Evolutionary conservation across 257 asterid species (phyloP).

Genomic region (Rauvolfia tetraphylla): DNA sequence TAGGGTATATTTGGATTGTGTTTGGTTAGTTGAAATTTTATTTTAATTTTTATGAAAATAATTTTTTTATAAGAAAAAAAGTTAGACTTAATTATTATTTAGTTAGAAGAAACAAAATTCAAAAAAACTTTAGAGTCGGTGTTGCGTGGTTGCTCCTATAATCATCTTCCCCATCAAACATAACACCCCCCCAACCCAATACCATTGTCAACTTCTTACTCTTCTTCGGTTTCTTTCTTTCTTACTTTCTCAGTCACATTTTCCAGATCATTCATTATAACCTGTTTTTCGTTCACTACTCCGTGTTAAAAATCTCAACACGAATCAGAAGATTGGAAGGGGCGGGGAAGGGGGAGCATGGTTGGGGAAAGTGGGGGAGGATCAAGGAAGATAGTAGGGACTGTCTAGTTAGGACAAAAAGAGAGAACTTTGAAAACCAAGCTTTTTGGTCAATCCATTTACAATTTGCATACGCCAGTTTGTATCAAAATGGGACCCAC

Average conservation of each 20-base stretch:
- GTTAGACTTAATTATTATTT: too few relatives aligned
- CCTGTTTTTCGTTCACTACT: not conserved
- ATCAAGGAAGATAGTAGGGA: slow-evolving; percentile 5
- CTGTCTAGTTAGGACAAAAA: not conserved
- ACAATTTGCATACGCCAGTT: not conserved
- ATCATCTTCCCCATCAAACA: too few relatives aligned
- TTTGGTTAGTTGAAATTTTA: not conserved
- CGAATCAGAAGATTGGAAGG: not conserved
- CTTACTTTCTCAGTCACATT: not conserved
- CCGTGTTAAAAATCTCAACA: not conserved
- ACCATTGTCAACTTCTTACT: slow-evolving; percentile 15
- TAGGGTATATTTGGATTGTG: not conserved
- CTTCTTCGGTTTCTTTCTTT: not conserved
- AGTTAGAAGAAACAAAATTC: too few relatives aligned
- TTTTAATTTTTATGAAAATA: not conserved
- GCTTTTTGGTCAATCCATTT: not conserved
- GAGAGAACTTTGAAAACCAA: not conserved
- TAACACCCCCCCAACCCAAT: too few relatives aligned
- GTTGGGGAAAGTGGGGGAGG: not conserved
- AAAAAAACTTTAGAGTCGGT: too few relatives aligned
- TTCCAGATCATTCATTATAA: not conserved
- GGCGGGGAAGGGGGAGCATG: not conserved
- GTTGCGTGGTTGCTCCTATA: too few relatives aligned
- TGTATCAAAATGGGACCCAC: not conserved
- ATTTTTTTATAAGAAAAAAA: too few relatives aligned